phyloP scores from a whole-genome alignment of 2,329 filamentous ascomycete genomes.

The Colletotrichum sp. region DNA sequence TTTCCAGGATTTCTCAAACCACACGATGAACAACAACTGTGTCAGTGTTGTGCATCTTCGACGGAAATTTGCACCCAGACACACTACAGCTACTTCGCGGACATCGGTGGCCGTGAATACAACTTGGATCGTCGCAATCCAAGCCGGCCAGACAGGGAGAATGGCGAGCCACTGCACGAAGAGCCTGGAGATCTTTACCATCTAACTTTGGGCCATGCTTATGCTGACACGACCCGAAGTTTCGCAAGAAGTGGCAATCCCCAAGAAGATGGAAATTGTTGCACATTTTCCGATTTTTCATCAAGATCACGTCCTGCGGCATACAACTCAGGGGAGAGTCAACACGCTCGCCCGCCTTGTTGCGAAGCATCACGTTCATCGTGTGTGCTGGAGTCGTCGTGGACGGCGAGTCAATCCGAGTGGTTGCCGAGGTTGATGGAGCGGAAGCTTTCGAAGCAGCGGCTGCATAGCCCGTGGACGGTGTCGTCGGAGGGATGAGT shows the following conservation, averaged over 20 bases:
- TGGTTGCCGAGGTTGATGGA: not conserved
- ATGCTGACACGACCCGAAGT: slow-evolving; percentile 27
- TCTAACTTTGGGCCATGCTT: slow-evolving; percentile 28
- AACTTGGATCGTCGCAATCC: slow-evolving; percentile 28
- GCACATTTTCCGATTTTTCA: slow-evolving; percentile 36
- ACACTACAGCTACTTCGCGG: slow-evolving; percentile 9
- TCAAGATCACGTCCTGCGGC: slow-evolving; percentile 19
- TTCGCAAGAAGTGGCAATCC: slow-evolving; percentile 14
- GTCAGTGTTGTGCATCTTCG: not conserved
- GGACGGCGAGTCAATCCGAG: not conserved
- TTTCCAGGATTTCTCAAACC: not conserved
- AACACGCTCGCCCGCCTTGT: slow-evolving; percentile 30
- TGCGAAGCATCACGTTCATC: slow-evolving; percentile 18
- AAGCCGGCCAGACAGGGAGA: slow-evolving; percentile 30
- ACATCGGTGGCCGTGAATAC: slow-evolving; percentile 27
- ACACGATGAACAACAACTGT: not conserved
- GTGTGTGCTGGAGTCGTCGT: not conserved
- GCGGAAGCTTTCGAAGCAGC: slow-evolving; percentile 9
- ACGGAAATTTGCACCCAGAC: not conserved
- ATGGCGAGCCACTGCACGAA: slow-evolving; percentile 34
- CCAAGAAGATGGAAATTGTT: slow-evolving; percentile 36
- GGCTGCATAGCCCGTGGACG: slow-evolving; percentile 22
- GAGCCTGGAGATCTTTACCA: slow-evolving; percentile 25
- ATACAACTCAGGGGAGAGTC: slow-evolving; percentile 28
- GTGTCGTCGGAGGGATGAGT: slow-evolving; percentile 25